Evolutionary conservation across 331 rosid species (phyloP).

Genomic region (Quercus tomentella): DNA sequence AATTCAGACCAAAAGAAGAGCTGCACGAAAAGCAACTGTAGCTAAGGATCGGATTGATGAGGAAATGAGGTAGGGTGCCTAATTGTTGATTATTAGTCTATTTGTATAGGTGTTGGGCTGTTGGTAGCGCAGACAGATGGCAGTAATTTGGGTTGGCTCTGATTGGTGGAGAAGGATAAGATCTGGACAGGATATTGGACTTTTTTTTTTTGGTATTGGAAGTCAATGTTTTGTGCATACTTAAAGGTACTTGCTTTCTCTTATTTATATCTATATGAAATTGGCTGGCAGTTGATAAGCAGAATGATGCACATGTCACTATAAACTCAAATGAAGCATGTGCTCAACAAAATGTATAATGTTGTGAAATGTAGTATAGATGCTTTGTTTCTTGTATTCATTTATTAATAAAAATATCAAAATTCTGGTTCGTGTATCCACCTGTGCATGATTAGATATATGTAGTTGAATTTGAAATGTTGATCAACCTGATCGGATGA

Average conservation of each 20-base stretch:
- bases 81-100: conserved; percentile 8
- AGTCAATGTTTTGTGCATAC: neutral
- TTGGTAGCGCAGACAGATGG: neutral
- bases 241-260: neutral
- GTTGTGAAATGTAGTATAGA: neutral
- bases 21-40: conserved; percentile 24
- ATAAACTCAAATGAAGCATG: neutral
- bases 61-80: conserved; percentile 13
- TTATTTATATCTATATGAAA: neutral
- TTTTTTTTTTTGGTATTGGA: neutral
- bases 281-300: neutral
- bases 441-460: neutral
- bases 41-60: conserved; percentile 30
- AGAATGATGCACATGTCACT: neutral
- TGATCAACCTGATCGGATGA: neutral
- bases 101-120: conserved; percentile 25
- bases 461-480: neutral
- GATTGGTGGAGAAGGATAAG: neutral
- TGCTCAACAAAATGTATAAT: neutral
- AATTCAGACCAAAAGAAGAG: conserved; percentile 60
- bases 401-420: neutral
- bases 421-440: neutral
- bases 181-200: neutral
- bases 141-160: neutral
- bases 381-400: neutral